A percentile compares a stretch with the other conserved stretches of the same genome.
Conservation (phyloP, 257 asterid genomes). For the Nicotiana attenuata region DNA sequence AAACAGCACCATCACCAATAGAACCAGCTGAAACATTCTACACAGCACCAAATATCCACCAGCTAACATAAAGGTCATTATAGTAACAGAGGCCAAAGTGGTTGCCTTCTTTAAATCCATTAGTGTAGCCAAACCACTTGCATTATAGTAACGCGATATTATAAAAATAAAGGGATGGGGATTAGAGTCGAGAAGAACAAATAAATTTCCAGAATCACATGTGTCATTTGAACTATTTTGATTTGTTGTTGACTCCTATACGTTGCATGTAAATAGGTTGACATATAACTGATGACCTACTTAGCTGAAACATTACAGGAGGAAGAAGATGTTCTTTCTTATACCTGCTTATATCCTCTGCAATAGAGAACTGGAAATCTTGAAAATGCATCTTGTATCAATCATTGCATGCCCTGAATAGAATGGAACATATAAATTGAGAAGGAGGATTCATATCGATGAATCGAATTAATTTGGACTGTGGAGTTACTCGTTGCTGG, state of each 20-base stretch:
- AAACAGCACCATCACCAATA: too few relatives aligned
- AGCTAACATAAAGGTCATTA: too few relatives aligned
- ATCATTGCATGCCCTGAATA: background rate
- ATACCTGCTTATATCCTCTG: background rate
- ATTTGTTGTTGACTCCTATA: background rate
- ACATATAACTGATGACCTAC: background rate
- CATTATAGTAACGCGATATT: background rate
- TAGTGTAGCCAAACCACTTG: too few relatives aligned
- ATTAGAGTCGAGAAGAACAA: background rate
- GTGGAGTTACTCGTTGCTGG: background rate
- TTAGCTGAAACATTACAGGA: background rate
- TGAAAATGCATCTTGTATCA: background rate
- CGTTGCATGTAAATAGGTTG: background rate
- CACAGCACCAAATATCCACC: too few relatives aligned
- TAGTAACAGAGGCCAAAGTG: too few relatives aligned
- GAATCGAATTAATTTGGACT: background rate
- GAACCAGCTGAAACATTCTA: too few relatives aligned
- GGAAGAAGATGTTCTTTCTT: background rate
- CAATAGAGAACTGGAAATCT: background rate
- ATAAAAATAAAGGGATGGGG: background rate
- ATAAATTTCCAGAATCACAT: background rate
- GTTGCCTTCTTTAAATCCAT: too few relatives aligned
- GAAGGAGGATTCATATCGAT: background rate
- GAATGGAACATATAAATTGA: background rate
- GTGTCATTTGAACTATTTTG: background rate